Conservation (phyloP, 495 filamentous ascomycete genomes). For the Tuber magnatum region DNA sequence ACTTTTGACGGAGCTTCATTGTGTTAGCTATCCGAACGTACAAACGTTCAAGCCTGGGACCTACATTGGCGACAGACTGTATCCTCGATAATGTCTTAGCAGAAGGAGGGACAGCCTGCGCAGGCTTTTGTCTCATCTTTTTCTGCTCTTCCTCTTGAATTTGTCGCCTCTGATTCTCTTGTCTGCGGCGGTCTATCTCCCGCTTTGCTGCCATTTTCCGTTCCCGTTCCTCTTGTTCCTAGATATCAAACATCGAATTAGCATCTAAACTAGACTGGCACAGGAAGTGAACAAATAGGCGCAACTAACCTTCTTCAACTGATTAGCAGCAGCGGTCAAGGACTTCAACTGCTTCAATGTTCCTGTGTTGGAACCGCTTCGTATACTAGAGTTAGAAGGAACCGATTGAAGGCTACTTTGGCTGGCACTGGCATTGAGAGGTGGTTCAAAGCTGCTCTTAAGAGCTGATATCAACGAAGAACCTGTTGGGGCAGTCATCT, state of each 20-base stretch:
- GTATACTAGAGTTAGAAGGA: conserved; percentile 30
- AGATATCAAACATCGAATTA: conserved; percentile 6
- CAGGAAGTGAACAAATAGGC: background rate
- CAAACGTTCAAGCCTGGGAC: background rate
- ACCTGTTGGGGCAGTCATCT: conserved; percentile 27
- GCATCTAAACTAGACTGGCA: background rate
- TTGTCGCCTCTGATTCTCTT: conserved; percentile 58
- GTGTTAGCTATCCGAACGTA: conserved; percentile 13
- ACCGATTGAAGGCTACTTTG: conserved; percentile 27
- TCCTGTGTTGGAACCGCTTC: conserved; percentile 21
- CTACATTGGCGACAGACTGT: conserved; percentile 34
- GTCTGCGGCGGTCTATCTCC: conserved; percentile 57
- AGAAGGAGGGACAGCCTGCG: conserved; percentile 17
- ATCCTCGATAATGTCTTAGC: conserved; percentile 35
- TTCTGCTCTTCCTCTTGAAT: conserved; percentile 47
- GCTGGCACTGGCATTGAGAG: conserved; percentile 21
- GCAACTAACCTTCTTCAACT: conserved; percentile 29
- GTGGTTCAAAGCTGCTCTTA: conserved; percentile 38
- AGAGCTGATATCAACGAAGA: conserved; percentile 37
- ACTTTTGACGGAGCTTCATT: conserved; percentile 35
- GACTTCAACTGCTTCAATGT: conserved; percentile 34
- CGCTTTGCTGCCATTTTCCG: conserved; percentile 67
- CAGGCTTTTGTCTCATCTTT: conserved; percentile 45
- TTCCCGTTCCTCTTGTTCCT: conserved; percentile 41
- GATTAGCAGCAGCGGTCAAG: conserved; percentile 35